Percentiles rank a stretch among this genome's conserved stretches.
Evolutionary conservation across 257 asterid species (phyloP).

Genomic region (Solanum sitiens): DNA sequence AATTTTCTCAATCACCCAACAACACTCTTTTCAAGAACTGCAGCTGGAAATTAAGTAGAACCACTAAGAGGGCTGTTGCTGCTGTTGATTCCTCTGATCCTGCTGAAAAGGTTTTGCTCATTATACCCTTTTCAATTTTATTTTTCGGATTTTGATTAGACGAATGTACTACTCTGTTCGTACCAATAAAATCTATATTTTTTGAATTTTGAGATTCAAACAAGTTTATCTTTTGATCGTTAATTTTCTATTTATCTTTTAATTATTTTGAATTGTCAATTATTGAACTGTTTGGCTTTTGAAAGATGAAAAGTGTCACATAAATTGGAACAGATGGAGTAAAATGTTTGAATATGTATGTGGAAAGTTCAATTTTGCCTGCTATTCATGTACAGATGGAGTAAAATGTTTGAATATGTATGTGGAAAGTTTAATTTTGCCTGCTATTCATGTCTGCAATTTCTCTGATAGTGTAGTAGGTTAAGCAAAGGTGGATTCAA

Average conservation of each 20-base stretch:
- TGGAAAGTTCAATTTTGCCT: neutral
- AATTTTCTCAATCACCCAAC: constrained; percentile 23
- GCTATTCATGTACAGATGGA: neutral
- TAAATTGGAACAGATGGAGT: too few relatives aligned
- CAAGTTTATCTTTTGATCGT: too few relatives aligned
- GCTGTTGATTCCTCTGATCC: constrained; percentile 70
- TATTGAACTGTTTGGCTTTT: neutral
- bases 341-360: neutral
- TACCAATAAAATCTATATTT: accelerated
- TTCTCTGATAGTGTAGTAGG: neutral
- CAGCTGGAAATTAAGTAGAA: constrained; percentile 23
- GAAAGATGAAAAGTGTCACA: neutral
- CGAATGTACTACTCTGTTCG: neutral
- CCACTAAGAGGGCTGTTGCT: constrained; percentile 46
- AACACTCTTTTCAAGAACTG: constrained; percentile 10
- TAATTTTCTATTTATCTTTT: too few relatives aligned
- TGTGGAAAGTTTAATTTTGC: neutral
- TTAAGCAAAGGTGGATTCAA: neutral
- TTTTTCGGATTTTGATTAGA: neutral
- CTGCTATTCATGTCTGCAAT: neutral
- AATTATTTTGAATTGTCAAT: too few relatives aligned
- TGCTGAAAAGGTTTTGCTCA: constrained; percentile 36
- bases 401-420: neutral
- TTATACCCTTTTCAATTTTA: neutral
- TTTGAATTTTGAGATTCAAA: accelerated